phyloP scores from a whole-genome alignment of 2,329 filamentous ascomycete species.

The Hypoxylon sp. region DNA sequence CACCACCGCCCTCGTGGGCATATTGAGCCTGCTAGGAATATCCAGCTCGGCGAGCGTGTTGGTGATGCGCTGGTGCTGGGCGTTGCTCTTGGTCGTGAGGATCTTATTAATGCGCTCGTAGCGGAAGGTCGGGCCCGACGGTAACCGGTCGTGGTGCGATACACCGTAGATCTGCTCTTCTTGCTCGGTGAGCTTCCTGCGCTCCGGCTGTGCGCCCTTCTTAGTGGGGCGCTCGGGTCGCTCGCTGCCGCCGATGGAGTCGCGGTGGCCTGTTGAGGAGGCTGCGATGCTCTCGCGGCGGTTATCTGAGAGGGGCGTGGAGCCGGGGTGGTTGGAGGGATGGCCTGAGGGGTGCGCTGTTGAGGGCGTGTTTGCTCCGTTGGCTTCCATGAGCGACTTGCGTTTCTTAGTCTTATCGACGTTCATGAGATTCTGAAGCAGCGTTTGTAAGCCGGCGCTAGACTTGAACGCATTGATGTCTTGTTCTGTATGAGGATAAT shows the following conservation, averaged over 20 bases:
- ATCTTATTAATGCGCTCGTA: constrained; percentile 85
- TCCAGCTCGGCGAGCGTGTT: constrained; percentile 79
- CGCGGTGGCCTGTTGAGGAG: constrained; percentile 57
- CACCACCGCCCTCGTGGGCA: constrained; percentile 80
- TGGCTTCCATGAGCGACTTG: constrained; percentile 73
- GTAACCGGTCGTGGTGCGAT: constrained; percentile 84
- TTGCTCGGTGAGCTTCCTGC: constrained; percentile 78
- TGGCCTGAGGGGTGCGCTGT: constrained; percentile 50
- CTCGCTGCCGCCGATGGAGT: constrained; percentile 60
- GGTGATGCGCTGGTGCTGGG: constrained; percentile 81
- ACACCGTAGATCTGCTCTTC: constrained; percentile 88
- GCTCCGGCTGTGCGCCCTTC: constrained; percentile 67
- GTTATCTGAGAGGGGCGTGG: constrained; percentile 57
- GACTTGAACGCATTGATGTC: constrained; percentile 84
- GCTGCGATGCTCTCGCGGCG: constrained; percentile 69
- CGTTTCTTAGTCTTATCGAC: constrained; percentile 93
- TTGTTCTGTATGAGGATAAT: constrained; percentile 78
- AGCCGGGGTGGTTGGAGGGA: constrained; percentile 47
- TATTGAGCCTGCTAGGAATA: constrained; percentile 75
- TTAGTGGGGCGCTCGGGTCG: constrained; percentile 60
- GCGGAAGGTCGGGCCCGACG: constrained; percentile 89
- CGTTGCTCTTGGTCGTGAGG: constrained; percentile 80
- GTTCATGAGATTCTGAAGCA: constrained; percentile 85
- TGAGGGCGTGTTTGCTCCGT: constrained; percentile 64
- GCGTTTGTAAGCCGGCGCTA: constrained; percentile 80